These are phyloP conservation scores for Polymyxa betae DNA, from an alignment of 208 protist genomes.

Conservation along the genomic window DNA sequence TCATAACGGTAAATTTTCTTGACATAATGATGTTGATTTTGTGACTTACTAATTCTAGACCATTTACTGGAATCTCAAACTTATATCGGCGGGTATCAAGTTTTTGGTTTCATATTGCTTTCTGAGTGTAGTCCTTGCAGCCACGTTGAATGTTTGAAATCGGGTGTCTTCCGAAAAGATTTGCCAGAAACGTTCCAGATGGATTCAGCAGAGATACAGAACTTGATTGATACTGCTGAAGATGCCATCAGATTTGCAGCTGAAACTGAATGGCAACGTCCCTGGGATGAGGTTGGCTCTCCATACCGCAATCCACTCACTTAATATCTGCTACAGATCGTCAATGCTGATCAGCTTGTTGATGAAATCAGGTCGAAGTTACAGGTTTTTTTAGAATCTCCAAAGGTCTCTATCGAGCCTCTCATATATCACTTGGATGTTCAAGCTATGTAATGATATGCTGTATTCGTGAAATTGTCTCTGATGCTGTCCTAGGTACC, in stretches of 20 bases:
- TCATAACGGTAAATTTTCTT: slow-evolving; percentile 74
- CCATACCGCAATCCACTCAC: slow-evolving; percentile 84
- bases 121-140: not conserved
- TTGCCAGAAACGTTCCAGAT: slow-evolving; percentile 90
- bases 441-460: not conserved
- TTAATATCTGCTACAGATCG: slow-evolving; percentile 19
- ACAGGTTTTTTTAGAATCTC: slow-evolving; percentile 80
- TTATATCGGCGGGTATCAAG: slow-evolving; percentile 89
- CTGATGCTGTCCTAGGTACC: slow-evolving; percentile 92
- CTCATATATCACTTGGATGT: slow-evolving; percentile 98
- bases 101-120: not conserved
- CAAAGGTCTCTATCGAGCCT: slow-evolving; percentile 80
- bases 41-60: slow-evolving; percentile 60
- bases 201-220: slow-evolving; percentile 81
- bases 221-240: slow-evolving; percentile 60
- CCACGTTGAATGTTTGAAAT: slow-evolving; percentile 88
- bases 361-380: slow-evolving; percentile 80
- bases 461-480: not conserved
- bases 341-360: slow-evolving; percentile 84
- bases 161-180: slow-evolving; percentile 96
- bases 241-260: slow-evolving; percentile 59
- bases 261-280: slow-evolving; percentile 28
- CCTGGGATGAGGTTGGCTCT: slow-evolving; percentile 81
- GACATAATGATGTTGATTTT: not conserved
- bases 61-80: slow-evolving; percentile 98